These are phyloP conservation scores for Leccinum broughii DNA, from an alignment of 768 basidiomycete genomes.

Conservation along the genomic window DNA sequence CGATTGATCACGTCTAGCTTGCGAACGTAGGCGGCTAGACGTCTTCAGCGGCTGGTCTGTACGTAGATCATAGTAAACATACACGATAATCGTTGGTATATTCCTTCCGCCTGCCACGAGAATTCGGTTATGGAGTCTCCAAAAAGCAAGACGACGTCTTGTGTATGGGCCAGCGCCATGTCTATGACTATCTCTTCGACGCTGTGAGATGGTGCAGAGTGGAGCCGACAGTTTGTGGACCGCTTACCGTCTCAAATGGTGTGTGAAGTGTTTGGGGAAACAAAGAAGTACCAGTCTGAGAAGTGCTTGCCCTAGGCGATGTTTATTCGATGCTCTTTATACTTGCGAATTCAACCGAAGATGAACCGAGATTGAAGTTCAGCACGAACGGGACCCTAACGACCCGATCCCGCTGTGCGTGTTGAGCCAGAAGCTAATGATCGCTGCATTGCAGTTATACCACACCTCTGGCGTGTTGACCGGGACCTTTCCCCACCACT, in stretches of 20 bases:
- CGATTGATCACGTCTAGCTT: slow-evolving; percentile 87
- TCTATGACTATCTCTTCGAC: not conserved
- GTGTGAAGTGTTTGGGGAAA: not conserved
- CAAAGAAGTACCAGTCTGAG: not conserved
- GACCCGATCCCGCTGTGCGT: slow-evolving; percentile 60
- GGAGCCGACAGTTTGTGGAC: not conserved
- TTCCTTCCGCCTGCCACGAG: slow-evolving; percentile 47
- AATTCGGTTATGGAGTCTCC: slow-evolving; percentile 83
- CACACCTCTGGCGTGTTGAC: slow-evolving; percentile 80
- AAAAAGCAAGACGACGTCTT: slow-evolving; percentile 72
- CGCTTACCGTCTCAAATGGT: not conserved
- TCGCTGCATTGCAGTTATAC: slow-evolving; percentile 72
- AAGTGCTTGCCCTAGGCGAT: not conserved
- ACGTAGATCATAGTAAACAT: slow-evolving; percentile 4
- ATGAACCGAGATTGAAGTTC: not conserved
- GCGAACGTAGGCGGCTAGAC: slow-evolving; percentile 69
- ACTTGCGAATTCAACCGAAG: not conserved
- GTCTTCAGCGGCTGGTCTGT: not conserved
- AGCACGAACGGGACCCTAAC: not conserved
- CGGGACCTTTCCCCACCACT: slow-evolving; percentile 91
- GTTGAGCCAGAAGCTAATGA: slow-evolving; percentile 76
- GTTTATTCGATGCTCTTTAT: not conserved
- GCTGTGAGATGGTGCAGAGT: not conserved
- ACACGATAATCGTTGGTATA: slow-evolving; percentile 64
- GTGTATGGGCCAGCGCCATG: slow-evolving; percentile 55